Evolutionary conservation across 2,329 filamentous ascomycete genomes (phyloP).

Genomic region (Chaetomiaceae sp.): DNA sequence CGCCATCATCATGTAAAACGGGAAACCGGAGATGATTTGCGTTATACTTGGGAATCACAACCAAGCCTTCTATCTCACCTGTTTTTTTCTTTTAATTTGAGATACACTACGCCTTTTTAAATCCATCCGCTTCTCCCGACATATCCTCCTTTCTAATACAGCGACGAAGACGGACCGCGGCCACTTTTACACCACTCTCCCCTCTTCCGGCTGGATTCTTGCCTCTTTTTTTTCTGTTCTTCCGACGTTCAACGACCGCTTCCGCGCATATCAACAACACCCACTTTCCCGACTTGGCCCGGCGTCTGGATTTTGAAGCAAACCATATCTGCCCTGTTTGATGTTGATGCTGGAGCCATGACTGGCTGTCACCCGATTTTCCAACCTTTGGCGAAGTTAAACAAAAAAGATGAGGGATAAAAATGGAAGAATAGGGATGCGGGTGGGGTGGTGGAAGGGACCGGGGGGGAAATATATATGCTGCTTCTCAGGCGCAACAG

Average conservation of each 20-base stretch:
- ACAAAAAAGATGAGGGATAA: no score
- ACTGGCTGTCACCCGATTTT: no score
- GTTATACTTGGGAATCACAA: background rate
- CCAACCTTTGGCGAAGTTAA: no score
- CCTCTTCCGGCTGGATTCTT: background rate
- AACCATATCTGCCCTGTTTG: no score
- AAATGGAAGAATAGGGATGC: no score
- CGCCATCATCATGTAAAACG: conserved; percentile 60
- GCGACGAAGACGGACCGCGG: conserved; percentile 4
- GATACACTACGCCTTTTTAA: conserved; percentile 11
- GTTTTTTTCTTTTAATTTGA: conserved; percentile 3
- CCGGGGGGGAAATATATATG: no score
- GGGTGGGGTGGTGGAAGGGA: no score
- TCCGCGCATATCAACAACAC: background rate
- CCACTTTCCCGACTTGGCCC: background rate
- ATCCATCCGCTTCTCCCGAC: background rate
- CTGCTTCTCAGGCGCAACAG: no score
- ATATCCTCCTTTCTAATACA: conserved; percentile 7
- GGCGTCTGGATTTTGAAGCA: no score
- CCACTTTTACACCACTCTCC: background rate
- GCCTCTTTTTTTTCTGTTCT: background rate
- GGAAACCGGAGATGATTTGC: background rate
- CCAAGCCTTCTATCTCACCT: background rate
- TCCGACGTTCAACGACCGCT: background rate
- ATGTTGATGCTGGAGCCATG: no score